Base-by-base conservation (phyloP, 2,329 filamentous ascomycete species). In the Zopfia rhizophila region DNA sequence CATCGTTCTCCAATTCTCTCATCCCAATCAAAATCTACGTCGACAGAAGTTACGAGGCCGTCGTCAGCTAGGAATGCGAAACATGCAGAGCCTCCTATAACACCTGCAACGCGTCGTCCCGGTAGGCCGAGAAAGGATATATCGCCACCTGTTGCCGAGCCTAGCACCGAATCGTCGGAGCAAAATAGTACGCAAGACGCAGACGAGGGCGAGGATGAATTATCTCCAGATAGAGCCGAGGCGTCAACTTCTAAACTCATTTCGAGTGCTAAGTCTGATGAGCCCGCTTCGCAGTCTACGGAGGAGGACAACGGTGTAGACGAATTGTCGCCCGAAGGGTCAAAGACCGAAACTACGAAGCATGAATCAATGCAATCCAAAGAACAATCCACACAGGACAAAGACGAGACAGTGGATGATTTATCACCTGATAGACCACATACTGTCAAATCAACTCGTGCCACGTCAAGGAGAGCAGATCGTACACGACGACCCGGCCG, bases 121-220 rank as follows among this genome's bases (percentile, higher is more conserved):
- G 46, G 46, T 3, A 51, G 48, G 11, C 33, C 53, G 5, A 55
- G 51, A 32, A 27, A 27, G n/a, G 24, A 27, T n/a, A 27, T 8
- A n/a, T 23, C 32, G 12, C 46, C 51, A 2, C 56, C 55, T 7
- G 48, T 53, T 6, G 39, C 53, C 13, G 58, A 45, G 8, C 50
- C 38, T 31, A 39, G 40, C 3, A 23, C 51, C 8, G 41, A 51
- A 11, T 49, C 50, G 24, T 49, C 54, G 4, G 63, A 55, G 3
- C 55, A 60, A 7, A 47, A 27, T 25, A 48, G 46, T 18, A 47
- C 37, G 2, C 47, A 45, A 33, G 44, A 38, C 17, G 60, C 38
- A 10, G 61, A 61, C 3, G 61, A 63, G 4, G 61, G 56, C 31
- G 64, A 61, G 17, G 66, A 68, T 35, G 65, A 67, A 37, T 45